Evolutionary conservation across 202 grass and related monocot species (phyloP), one percentile per base, ranked within the genome.

Genomic region (Carex sylvatica): DNA sequence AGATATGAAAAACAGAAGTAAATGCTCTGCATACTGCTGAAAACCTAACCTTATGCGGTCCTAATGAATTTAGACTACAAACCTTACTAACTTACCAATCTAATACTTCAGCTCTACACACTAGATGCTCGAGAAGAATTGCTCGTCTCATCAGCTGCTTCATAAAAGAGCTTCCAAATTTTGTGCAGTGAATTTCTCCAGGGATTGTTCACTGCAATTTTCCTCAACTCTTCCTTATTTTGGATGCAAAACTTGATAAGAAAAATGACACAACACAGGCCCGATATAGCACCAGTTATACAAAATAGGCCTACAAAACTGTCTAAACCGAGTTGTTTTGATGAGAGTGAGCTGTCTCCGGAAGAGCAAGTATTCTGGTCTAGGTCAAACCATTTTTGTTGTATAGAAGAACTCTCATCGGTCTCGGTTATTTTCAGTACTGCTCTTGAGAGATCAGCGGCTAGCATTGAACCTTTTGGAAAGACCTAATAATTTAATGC

Each of bases 221-320:
- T 9, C 61, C 20, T 31, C 36, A 93, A 42, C 11, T 3, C 0
- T 0, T 3, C 38, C 66, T 75, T 40, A 60, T 83, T 88, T 44
- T 33, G 9, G 2, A 55, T 55, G 79, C 53, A 6, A 75, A 93
- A 91, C 42, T 33, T 16, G 46, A 22, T 24, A 3, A 97, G 85
- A 65, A 88, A 86, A 51, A 87, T 6, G 65, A 74, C 13, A 76
- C 70, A 83, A 47, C 85, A 91, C 19, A 89, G 0, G 22, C 89
- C 33, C 0, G 91, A 91, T 18, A 80, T 85, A 59, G 22, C 53
- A 38, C 90, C 90, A 22, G 93, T 93, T 66, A 97, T 38, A 46
- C 91, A 80, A 82, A 97, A 97, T 1, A 94, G 88, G 20, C 89
- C 90, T 85, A 74, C 60, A 83, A 94, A 97, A 88, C 84, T 97